Base-by-base conservation (phyloP, 805 yeast genomes). In the Saccharomyces eubayanus region DNA sequence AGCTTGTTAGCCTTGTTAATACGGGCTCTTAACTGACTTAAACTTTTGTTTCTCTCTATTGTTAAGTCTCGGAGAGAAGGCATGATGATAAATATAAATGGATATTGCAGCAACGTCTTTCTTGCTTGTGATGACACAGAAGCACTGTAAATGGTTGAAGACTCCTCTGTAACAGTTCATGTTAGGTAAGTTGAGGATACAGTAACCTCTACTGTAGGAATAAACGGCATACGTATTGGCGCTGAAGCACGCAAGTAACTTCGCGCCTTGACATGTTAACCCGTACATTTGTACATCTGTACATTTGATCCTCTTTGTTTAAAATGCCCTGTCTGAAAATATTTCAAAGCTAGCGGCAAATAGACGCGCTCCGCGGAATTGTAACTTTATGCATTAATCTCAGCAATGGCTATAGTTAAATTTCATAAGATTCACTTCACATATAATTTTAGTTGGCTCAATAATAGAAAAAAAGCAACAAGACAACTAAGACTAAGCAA, bases 401-500 rank as follows among this genome's bases (percentile, higher is more conserved):
- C 43, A 36, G 6, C 16, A 36, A 16, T 9, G 10, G 16, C 8
- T 16, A 16, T 36, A 11, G 24, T 2, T 36, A 36, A 16, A 36
- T 36, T 16, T 36, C 43, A 36, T 16, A 5, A 6, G 9, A 11
- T 16, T 36, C 20, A 16, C 1, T 6, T 16, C 16, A 16, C 8
- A 12, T 24, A 3, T 5, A 36, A 2, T 31, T 11, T 36, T 16
- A 5, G 20, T 8, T 36, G 1, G 21, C 24, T 16, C 10, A 16
- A 36, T 6, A 36, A 36, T 12, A 6, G 16, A 16, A 12, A 2
- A 31, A 36, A 29, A 21, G 31, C 20, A 41, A 6, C 48, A 47
- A 30, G 29, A 36, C 48, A 47, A 57, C 62, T 48, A 54, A 58
- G 58, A 57, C 53, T 61, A 64, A 74, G 73, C 71, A 73, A 77